These are phyloP conservation scores for Fusarium siculi DNA, from an alignment of 2,329 filamentous ascomycete species.

Conservation along the genomic window DNA sequence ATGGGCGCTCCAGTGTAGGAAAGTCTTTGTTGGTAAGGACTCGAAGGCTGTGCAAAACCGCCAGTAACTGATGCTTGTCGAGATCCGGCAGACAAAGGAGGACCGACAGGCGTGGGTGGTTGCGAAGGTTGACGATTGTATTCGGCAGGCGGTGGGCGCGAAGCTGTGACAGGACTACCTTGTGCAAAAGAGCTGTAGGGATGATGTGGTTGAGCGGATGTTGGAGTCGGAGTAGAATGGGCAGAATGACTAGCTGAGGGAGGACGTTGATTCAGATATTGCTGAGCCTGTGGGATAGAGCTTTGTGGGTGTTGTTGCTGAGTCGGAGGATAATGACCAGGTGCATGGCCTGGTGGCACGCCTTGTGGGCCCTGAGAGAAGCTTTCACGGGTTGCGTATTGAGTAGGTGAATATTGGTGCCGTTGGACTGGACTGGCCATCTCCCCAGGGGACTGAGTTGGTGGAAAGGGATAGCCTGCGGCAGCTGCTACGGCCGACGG, in stretches of 20 bases:
- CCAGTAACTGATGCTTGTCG: slow-evolving; percentile 55
- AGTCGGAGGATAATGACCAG: slow-evolving; percentile 47
- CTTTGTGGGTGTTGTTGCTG: slow-evolving; percentile 41
- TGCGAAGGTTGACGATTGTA: slow-evolving; percentile 63
- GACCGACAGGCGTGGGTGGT: slow-evolving; percentile 64
- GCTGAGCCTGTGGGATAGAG: slow-evolving; percentile 57
- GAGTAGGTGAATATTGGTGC: slow-evolving; percentile 61
- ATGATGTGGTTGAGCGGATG: slow-evolving; percentile 69
- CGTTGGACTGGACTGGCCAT: slow-evolving; percentile 63
- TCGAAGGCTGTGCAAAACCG: slow-evolving; percentile 62
- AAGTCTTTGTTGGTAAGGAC: slow-evolving; percentile 68
- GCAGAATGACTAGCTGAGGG: slow-evolving; percentile 69
- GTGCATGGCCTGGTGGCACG: slow-evolving; percentile 21
- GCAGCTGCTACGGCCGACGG: slow-evolving; percentile 53
- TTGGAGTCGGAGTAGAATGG: slow-evolving; percentile 70
- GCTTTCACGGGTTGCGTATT: slow-evolving; percentile 57
- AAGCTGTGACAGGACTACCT: slow-evolving; percentile 62
- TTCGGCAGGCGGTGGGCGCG: slow-evolving; percentile 56
- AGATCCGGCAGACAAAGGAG: slow-evolving; percentile 56
- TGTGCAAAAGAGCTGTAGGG: slow-evolving; percentile 62
- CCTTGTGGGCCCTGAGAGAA: slow-evolving; percentile 53
- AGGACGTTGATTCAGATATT: slow-evolving; percentile 60
- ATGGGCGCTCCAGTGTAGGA: slow-evolving; percentile 45
- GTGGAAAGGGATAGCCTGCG: slow-evolving; percentile 63
- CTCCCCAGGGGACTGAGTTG: slow-evolving; percentile 54